These are phyloP conservation scores for Trichoderma asperellum DNA, from an alignment of 2,329 filamentous ascomycete species.

Conservation along the genomic window DNA sequence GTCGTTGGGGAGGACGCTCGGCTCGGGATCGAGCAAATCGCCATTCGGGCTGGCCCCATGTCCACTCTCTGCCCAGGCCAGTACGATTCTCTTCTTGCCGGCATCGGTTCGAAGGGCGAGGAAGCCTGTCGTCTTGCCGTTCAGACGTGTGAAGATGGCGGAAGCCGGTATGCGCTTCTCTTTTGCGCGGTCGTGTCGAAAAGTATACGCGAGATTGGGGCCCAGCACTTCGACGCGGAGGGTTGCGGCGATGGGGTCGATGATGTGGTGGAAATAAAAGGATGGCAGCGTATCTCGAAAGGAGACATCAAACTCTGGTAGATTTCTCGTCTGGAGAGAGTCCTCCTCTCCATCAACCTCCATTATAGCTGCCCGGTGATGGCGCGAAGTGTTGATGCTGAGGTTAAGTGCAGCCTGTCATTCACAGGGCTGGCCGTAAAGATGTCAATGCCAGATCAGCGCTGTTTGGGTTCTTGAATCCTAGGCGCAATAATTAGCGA, in stretches of 20 bases:
- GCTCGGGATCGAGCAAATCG: slow-evolving; percentile 37
- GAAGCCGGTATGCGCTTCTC: not conserved
- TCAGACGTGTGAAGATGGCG: slow-evolving; percentile 30
- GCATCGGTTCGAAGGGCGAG: slow-evolving; percentile 34
- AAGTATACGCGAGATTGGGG: slow-evolving; percentile 39
- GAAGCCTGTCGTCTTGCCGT: slow-evolving; percentile 42
- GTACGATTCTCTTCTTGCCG: slow-evolving; percentile 34
- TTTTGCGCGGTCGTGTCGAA: slow-evolving; percentile 37
- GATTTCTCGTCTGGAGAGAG: not conserved
- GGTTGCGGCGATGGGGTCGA: slow-evolving; percentile 34
- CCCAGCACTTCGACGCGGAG: slow-evolving; percentile 41
- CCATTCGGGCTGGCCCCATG: slow-evolving; percentile 39
- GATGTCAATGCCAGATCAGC: not conserved
- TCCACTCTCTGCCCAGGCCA: slow-evolving; percentile 43
- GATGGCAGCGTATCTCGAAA: slow-evolving; percentile 31
- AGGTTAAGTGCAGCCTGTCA: not conserved
- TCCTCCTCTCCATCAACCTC: not conserved
- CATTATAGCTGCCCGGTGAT: not conserved
- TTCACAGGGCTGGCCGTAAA: not conserved
- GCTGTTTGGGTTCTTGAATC: not conserved
- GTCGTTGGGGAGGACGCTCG: slow-evolving; percentile 37
- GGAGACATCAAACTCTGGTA: slow-evolving; percentile 33
- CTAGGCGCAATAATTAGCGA: not conserved
- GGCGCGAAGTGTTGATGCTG: not conserved
- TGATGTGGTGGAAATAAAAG: slow-evolving; percentile 42